Conservation (phyloP, 768 basidiomycete species). For the Mycena polygramma region DNA sequence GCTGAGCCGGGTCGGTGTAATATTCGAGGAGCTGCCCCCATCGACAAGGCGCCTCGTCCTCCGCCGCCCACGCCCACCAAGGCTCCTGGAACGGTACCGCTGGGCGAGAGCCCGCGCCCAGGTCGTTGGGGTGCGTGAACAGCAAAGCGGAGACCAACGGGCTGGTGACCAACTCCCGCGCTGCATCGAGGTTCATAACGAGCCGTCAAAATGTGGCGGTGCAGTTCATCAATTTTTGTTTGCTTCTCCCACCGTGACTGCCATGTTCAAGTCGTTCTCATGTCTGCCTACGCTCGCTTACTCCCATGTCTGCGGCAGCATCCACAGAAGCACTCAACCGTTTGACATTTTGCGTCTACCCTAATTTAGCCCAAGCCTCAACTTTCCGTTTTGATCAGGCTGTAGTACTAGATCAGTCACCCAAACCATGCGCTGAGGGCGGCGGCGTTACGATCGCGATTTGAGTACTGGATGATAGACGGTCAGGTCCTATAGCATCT, state of each 20-base stretch:
- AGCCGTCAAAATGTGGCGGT: constrained; percentile 12
- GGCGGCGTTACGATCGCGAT: too few relatives aligned
- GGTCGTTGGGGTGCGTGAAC: constrained; percentile 63
- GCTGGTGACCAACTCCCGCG: constrained; percentile 20
- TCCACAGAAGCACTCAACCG: neutral
- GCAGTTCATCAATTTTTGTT: constrained; percentile 5
- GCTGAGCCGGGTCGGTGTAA: constrained; percentile 25
- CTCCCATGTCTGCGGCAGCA: neutral
- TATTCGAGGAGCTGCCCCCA: constrained; percentile 32
- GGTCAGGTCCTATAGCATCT: too few relatives aligned
- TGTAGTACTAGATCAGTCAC: too few relatives aligned
- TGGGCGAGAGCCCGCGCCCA: constrained; percentile 39
- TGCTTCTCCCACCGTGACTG: too few relatives aligned
- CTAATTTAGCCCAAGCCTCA: constrained; percentile 3
- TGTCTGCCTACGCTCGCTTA: neutral
- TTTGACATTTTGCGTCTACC: constrained; percentile 5
- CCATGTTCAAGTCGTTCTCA: constrained; percentile 8
- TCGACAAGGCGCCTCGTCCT: constrained; percentile 32
- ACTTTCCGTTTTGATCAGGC: neutral
- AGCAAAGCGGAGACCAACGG: constrained; percentile 51
- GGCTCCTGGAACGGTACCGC: constrained; percentile 42
- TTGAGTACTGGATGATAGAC: too few relatives aligned
- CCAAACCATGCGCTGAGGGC: too few relatives aligned
- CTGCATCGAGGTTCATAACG: constrained; percentile 22
- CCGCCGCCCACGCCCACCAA: constrained; percentile 54